Percentiles rank a stretch among this genome's conserved stretches.
phyloP scores from a whole-genome alignment of 75 land plant species.

The Pinus albicaulis region DNA sequence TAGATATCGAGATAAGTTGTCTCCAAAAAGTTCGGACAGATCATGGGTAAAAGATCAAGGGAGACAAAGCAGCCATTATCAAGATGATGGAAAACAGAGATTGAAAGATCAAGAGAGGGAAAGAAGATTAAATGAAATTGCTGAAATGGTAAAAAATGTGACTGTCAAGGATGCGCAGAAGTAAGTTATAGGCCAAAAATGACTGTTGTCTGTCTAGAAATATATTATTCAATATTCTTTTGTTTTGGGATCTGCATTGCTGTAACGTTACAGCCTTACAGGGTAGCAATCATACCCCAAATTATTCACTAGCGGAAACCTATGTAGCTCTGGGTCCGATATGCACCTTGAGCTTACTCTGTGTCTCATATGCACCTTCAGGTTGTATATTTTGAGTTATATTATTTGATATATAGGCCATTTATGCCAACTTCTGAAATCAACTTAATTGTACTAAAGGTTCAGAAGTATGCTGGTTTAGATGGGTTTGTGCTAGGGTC shows the following conservation, averaged over 20 bases:
- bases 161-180: slow-evolving; percentile 58
- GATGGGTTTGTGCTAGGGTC: background rate
- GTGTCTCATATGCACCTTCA: background rate
- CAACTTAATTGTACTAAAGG: too few relatives aligned
- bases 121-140: slow-evolving; percentile 21
- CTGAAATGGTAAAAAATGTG: slow-evolving; percentile 38
- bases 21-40: background rate
- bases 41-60: background rate
- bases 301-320: too few relatives aligned
- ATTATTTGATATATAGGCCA: slow-evolving; percentile 3
- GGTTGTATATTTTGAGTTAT: background rate
- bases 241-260: background rate
- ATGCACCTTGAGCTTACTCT: background rate
- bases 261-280: slow-evolving; percentile 6
- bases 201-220: background rate
- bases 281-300: background rate
- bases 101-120: slow-evolving; percentile 26
- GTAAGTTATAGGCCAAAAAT: slow-evolving; percentile 39
- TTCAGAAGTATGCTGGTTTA: too few relatives aligned
- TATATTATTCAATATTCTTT: background rate
- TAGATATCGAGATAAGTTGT: background rate
- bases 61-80: background rate
- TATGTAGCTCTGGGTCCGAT: too few relatives aligned
- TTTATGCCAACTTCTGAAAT: slow-evolving; percentile 8
- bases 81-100: slow-evolving; percentile 12